Evolutionary conservation across 176 grass and related monocot genomes (phyloP), one percentile per base, ranked within the genome.

Genomic region (Puya raimondii): DNA sequence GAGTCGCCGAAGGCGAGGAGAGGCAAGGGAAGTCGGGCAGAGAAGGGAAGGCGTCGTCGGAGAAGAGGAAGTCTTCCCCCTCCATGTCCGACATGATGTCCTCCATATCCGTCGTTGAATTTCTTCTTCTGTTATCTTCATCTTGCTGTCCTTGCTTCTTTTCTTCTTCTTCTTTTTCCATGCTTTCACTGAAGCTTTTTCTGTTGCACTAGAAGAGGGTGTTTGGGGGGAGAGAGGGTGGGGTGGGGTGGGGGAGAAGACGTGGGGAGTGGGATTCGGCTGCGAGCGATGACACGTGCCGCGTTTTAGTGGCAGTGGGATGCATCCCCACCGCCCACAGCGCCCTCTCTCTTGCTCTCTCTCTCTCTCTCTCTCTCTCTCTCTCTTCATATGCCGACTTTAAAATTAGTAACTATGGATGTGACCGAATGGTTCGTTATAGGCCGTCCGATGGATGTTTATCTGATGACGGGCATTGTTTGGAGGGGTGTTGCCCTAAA

Each of bases 11-110:
- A 54, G 84, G 88, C 4, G 86, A 92, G 1, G 84, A 87, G 21
- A 92, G 78, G 76, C 83, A 90, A 3, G 79, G 81, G 76, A 96
- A 96, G 61, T 92, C 79, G 2, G 84, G 88, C 12, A 96, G 84
- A 6, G 65, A 68, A 2, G 88, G 76, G 48, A 96, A 96, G 47
- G 86, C 80, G 66, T 92, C 88, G 14, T 89, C 81, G 2, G 79
- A 81, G 79, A 96, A 87, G 15, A 87, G 65, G 72, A 96, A 82
- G 49, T 90, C 92, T 5, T 90, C 83, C 12, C 29, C 85, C 61
- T 77, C 80, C 20, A 76, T 75, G 5, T 72, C 76, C 1, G 64
- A 49, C 48, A 75, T 42, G 3, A 75, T 22, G 1, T 42, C 33
- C 21, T 65, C 63, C 1, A 50, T 21, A 15, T 73, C 53, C 48